Base-by-base conservation (phyloP, 2,329 filamentous ascomycete species). In the Aspergillus sclerotialis region DNA sequence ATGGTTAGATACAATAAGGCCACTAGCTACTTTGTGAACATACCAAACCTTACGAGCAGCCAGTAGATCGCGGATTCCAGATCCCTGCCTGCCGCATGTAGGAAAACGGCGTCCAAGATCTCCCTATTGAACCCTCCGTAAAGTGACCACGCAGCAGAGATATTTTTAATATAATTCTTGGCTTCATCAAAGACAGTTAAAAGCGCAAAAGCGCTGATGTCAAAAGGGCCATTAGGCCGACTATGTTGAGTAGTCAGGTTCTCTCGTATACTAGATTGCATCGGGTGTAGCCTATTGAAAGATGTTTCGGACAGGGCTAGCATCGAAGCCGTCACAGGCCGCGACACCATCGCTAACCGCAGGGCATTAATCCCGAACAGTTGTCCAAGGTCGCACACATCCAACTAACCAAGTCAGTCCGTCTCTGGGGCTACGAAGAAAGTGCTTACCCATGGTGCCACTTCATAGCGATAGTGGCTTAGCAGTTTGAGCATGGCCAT, bases 361-460 rank as follows among this genome's bases (percentile, higher is more conserved):
- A 62, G 49, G 0, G 60, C 54, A 8, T 55, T 39, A 7, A 67
- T 57, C 1, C 66, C 65, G 40, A 69, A 69, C 0, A 58, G 53
- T 30, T 65, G 65, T 1, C 50, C 50, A 19, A 60, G 43, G 26
- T 69, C 66, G 28, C 57, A 64, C 4, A 68, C 61, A 36, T 69
- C 67, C 15, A 69, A 52, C 66, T 68, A 21, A 4, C 1, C 7
- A 17, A 7, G 25, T 5, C 31, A 6, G 23, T 12, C 34, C n/a
- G 23, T 19, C 9, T 8, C 2, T 17, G 5, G n/a, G n/a, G 12
- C 11, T 16, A 16, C 4, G 1, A n/a, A 16, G 18, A 2, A 50
- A n/a, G n/a, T n/a, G n/a, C 58, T 33, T 50, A 69, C 66, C 65
- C 67, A 69, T 13, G 65, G 61, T 5, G 66, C 64, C 19, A 70